Base-by-base conservation (phyloP, 495 filamentous ascomycete species). In the Hyaloscypha hepaticicola region DNA sequence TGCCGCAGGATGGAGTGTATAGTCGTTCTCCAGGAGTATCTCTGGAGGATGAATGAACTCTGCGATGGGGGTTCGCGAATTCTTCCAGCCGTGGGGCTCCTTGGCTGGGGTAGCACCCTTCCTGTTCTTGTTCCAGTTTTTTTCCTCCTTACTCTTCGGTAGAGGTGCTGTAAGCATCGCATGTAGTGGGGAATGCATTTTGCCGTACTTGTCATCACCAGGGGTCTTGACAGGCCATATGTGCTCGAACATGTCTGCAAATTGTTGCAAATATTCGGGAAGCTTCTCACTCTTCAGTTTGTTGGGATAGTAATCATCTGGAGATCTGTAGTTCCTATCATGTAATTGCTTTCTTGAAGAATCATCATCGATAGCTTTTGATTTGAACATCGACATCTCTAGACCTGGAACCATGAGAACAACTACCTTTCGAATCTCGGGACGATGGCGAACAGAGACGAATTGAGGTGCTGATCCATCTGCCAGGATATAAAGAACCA, bases 361-460 rank as follows among this genome's bases (percentile, higher is more conserved):
- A 8, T 51, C 33, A 19, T 31, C 8, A 45, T 68, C 74, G 24
- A 66, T 68, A 8, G 51, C 45, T 22, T 56, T 50, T 6, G 66
- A 41, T 8, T 71, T 45, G 75, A 97, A 96, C 91, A 97, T 94
- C 31, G 86, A 90, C 68, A 89, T 84, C 74, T 96, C 93, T 16
- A 98, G 75, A 12, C 94, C 95, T 0, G 95, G 96, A 7, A 96
- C 90, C 90, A 98, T 94, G 63, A 98, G 76, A n/a, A 93, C 85
- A 19, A 96, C 95, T 24, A 92, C 88, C 74, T 93, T 96, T 38
- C 86, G 80, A 58, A 98, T 87, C 68, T 87, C 79, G 0, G 82
- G 81, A 58, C 91, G 89, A 72, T 96, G 84, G 68, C 85, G 83
- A 53, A 96, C 82, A 24, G 90, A 85, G 21, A 97, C 85, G 90